Evolutionary conservation across 208 protist species (phyloP), one percentile per base, ranked within the genome.

Genomic region (Leishmania mexicana): DNA sequence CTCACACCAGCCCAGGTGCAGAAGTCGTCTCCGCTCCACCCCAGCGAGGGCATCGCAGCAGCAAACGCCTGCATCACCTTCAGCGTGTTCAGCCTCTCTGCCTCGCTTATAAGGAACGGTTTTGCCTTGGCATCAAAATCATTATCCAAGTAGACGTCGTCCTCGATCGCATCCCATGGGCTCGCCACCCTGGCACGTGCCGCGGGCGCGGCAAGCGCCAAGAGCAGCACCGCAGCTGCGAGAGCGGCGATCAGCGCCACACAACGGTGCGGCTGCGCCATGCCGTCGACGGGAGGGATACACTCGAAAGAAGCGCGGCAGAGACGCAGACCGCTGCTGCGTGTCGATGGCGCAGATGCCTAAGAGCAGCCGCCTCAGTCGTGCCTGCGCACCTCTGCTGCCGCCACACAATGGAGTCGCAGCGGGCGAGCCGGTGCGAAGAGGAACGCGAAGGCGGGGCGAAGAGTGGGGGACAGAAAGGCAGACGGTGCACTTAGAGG

Each of bases 11-110:
- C 24, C 74, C 74, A 77, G 8, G 13, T 38, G 53, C 74, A 77
- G 40, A 77, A 77, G 53, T 77, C 53, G 19, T 2, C 0, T 3
- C 74, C 74, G 7, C 31, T 47, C 74, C 74, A 77, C 74, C 54
- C 54, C 47, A 77, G 53, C 31, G 53, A 58, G 0, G 74, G 74
- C 47, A 77, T 35, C 31, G 74, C 74, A 40, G 53, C 35, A 24
- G 51, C 74, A 35, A 77, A 77, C 53, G 49, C 74, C 49, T 21
- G 74, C 47, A 77, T 17, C 74, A 77, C 74, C 49, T 53, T 42
- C 54, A 58, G 74, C 17, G 74, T 77, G 38, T 77, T 65, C 74
- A 0, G 35, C 51, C 13, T 31, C 74, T 77, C 47, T 19, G 15
- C 40, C 15, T 15, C n/a, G 8, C 35, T 47, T 11, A 70, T 4